Evolutionary conservation across 2,329 filamentous ascomycete genomes (phyloP).

Genomic region (Colletotrichum sp.): DNA sequence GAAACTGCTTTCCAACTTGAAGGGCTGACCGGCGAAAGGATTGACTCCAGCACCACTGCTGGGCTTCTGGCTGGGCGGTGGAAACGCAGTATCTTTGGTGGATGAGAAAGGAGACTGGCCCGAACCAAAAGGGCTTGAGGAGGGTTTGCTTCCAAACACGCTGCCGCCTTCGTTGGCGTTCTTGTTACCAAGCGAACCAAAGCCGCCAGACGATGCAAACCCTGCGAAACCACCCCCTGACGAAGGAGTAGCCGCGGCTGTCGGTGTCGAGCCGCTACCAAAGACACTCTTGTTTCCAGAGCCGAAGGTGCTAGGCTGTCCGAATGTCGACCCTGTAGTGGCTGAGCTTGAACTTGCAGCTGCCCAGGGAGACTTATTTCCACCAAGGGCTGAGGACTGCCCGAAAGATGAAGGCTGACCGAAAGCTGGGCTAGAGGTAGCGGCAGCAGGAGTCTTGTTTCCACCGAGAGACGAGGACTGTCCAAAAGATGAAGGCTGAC

Average conservation of each 20-base stretch:
- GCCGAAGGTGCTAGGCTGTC: slow-evolving; percentile 54
- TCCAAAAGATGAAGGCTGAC: slow-evolving; percentile 51
- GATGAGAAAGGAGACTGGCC: slow-evolving; percentile 33
- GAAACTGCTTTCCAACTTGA: slow-evolving; percentile 73
- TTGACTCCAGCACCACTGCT: slow-evolving; percentile 45
- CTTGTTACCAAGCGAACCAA: slow-evolving; percentile 51
- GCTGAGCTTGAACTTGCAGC: slow-evolving; percentile 35
- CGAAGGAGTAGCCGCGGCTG: slow-evolving; percentile 31
- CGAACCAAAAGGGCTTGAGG: slow-evolving; percentile 36
- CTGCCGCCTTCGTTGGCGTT: slow-evolving; percentile 37
- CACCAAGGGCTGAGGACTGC: slow-evolving; percentile 52
- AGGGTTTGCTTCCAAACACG: slow-evolving; percentile 45
- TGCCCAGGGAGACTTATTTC: slow-evolving; percentile 61
- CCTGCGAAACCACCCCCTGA: slow-evolving; percentile 54
- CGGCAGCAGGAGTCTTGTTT: slow-evolving; percentile 49
- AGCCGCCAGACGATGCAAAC: slow-evolving; percentile 61
- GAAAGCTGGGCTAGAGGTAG: slow-evolving; percentile 36
- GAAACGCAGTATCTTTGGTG: slow-evolving; percentile 43
- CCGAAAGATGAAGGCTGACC: slow-evolving; percentile 52
- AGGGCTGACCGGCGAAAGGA: slow-evolving; percentile 43
- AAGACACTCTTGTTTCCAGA: slow-evolving; percentile 43
- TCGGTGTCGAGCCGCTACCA: slow-evolving; percentile 30
- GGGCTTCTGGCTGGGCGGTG: slow-evolving; percentile 39
- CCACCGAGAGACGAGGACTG: slow-evolving; percentile 53
- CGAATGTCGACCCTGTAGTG: slow-evolving; percentile 52